Evolutionary conservation across 441 rosid genomes (phyloP).

Genomic region (Pelargonium citronellum): DNA sequence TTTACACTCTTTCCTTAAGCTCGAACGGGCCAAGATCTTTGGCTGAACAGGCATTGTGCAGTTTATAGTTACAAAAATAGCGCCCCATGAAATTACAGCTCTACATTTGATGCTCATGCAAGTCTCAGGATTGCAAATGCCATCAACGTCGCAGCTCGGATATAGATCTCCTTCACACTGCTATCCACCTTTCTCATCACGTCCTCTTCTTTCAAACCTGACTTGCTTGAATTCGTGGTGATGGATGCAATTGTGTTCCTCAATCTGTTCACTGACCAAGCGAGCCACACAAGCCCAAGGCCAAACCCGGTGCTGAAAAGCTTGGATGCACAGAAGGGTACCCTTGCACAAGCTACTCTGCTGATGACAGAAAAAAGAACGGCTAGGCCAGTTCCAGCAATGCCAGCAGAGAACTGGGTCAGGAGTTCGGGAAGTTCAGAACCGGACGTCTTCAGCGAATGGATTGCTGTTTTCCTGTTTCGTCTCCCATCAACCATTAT

Average conservation of each 20-base stretch:
- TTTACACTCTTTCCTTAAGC: too few relatives aligned
- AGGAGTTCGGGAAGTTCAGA: conserved; percentile 73
- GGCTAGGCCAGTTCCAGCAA: conserved; percentile 83
- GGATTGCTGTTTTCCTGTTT: conserved; percentile 42
- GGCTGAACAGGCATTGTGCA: background rate
- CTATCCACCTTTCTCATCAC: conserved; percentile 47
- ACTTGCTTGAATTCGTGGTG: conserved; percentile 43
- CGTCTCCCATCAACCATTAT: conserved; percentile 54
- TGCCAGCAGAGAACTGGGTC: conserved; percentile 61
- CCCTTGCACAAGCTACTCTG: conserved; percentile 51
- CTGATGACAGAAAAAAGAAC: conserved; percentile 59
- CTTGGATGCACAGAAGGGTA: conserved; percentile 53
- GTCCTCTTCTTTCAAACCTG: conserved; percentile 49
- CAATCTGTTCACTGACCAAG: conserved; percentile 67
- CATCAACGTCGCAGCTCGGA: conserved; percentile 61
- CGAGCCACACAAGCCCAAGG: conserved; percentile 74
- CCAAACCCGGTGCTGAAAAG: conserved; percentile 65
- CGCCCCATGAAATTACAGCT: background rate
- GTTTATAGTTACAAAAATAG: background rate
- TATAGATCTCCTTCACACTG: conserved; percentile 61
- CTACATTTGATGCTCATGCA: conserved; percentile 33
- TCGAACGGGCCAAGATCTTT: too few relatives aligned
- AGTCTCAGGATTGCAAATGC: conserved; percentile 52
- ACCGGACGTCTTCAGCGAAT: conserved; percentile 67
- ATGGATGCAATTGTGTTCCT: conserved; percentile 43